These are phyloP conservation scores for Sporothrix variecibatus DNA, from an alignment of 2,329 filamentous ascomycete genomes.

Conservation along the genomic window DNA sequence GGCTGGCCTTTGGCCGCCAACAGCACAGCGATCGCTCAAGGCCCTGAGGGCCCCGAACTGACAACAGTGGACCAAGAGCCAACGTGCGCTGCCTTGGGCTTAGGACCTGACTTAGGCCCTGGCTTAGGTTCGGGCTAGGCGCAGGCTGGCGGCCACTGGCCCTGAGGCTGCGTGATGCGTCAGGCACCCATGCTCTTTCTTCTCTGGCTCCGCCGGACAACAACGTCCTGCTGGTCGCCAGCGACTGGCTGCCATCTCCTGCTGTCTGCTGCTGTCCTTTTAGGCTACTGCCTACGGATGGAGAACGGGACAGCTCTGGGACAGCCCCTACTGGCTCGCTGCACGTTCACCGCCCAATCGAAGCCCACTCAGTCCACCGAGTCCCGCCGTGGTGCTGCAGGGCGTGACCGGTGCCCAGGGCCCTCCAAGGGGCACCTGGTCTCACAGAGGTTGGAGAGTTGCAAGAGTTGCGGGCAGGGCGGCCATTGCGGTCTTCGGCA, in stretches of 20 bases:
- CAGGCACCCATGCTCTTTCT: slow-evolving; percentile 21
- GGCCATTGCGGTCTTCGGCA: neutral
- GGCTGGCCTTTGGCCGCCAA: neutral
- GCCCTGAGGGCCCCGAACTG: neutral
- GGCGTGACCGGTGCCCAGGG: neutral
- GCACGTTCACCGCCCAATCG: slow-evolving; percentile 19
- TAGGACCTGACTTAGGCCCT: neutral
- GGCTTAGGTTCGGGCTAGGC: slow-evolving; percentile 9
- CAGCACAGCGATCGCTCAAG: neutral
- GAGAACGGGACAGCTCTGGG: neutral
- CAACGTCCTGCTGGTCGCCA: neutral
- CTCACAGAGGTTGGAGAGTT: neutral
- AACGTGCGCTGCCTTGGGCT: neutral
- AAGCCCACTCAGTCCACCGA: slow-evolving; percentile 6
- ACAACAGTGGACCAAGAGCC: neutral
- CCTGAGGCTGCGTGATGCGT: slow-evolving; percentile 1
- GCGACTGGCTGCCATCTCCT: neutral
- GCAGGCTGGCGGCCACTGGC: neutral
- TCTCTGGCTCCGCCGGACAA: slow-evolving; percentile 5
- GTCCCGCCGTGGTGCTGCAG: neutral
- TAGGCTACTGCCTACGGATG: slow-evolving; percentile 1
- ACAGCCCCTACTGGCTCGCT: slow-evolving; percentile 2
- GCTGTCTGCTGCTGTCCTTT: neutral
- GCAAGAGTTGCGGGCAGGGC: neutral
- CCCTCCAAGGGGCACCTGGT: neutral